Percentiles rank a stretch among this genome's conserved stretches.
phyloP scores from a whole-genome alignment of 805 yeast species.

The Candida montana region DNA sequence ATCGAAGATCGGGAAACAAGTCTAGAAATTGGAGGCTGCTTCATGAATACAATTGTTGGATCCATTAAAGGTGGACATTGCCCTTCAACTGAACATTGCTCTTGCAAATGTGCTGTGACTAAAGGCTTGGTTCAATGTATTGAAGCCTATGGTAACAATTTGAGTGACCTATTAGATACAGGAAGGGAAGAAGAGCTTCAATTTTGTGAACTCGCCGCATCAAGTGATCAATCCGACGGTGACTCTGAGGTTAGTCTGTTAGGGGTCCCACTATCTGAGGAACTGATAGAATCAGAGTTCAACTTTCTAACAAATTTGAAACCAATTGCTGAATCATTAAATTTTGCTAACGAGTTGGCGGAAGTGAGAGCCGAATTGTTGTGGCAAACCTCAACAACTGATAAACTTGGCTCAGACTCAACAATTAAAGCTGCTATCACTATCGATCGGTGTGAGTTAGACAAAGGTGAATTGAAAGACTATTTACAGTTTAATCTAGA shows the following conservation, averaged over 20 bases:
- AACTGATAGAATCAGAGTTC: slow-evolving; percentile 10
- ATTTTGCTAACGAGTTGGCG: slow-evolving; percentile 10
- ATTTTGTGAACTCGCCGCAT: slow-evolving; percentile 1
- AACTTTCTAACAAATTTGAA: slow-evolving; percentile 10
- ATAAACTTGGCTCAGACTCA: background rate
- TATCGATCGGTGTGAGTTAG: slow-evolving; percentile 20
- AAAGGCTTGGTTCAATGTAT: slow-evolving; percentile 9
- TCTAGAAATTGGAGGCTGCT: slow-evolving; percentile 8
- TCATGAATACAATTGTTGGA: slow-evolving; percentile 1
- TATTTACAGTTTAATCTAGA: slow-evolving; percentile 17
- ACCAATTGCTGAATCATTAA: slow-evolving; percentile 12
- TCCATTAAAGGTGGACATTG: slow-evolving; percentile 6
- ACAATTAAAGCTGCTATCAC: slow-evolving; percentile 10
- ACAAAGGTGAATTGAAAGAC: slow-evolving; percentile 9
- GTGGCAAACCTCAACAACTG: slow-evolving; percentile 9
- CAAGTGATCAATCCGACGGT: background rate
- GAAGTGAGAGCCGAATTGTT: slow-evolving; percentile 15
- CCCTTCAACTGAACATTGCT: slow-evolving; percentile 7
- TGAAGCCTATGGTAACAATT: slow-evolving; percentile 3
- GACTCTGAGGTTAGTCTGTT: too few species aligned
- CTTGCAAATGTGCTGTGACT: slow-evolving; percentile 10
- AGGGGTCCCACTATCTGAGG: slow-evolving; percentile 5
- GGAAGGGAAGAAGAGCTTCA: slow-evolving; percentile 1
- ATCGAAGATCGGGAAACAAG: slow-evolving; percentile 1
- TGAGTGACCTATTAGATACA: background rate